These are phyloP conservation scores for Aureobasidium zeae DNA, from an alignment of 2,329 filamentous ascomycete species.

Conservation along the genomic window DNA sequence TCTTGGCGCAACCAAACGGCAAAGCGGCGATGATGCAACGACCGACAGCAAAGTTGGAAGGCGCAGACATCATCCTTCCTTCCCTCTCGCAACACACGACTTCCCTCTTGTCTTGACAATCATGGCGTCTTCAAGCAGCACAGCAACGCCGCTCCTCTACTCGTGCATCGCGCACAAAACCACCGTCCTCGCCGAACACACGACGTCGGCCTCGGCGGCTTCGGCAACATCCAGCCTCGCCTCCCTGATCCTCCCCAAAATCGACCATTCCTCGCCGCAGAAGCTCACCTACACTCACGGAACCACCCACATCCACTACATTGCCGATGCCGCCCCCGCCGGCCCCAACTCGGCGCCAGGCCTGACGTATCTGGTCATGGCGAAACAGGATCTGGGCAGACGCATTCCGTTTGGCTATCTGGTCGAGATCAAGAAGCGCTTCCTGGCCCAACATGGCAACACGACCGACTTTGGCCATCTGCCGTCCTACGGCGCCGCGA, in stretches of 20 bases:
- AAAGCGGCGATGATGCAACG: slow-evolving; percentile 1
- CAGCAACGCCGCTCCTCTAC: slow-evolving; percentile 32
- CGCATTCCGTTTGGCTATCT: slow-evolving; percentile 90
- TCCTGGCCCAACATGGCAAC: slow-evolving; percentile 62
- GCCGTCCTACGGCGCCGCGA: slow-evolving; percentile 81
- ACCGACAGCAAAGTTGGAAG: not conserved
- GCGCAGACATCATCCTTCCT: not conserved
- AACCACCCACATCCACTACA: slow-evolving; percentile 89
- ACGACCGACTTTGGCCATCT: slow-evolving; percentile 65
- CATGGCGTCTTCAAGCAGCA: slow-evolving; percentile 30
- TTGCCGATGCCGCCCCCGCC: slow-evolving; percentile 56
- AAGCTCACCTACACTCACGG: slow-evolving; percentile 86
- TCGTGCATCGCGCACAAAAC: slow-evolving; percentile 89
- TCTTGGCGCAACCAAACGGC: no score
- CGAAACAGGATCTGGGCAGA: slow-evolving; percentile 68
- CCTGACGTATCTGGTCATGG: slow-evolving; percentile 85
- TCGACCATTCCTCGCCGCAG: slow-evolving; percentile 67
- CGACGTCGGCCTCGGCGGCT: slow-evolving; percentile 72
- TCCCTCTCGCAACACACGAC: not conserved
- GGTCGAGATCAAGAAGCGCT: slow-evolving; percentile 80
- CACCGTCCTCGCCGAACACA: slow-evolving; percentile 90
- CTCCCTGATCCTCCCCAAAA: slow-evolving; percentile 90
- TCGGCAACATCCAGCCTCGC: slow-evolving; percentile 79
- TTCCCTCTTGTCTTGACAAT: slow-evolving; percentile 11
- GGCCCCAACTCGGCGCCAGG: slow-evolving; percentile 48